Evolutionary conservation across 345 rosid genomes (phyloP).

Genomic region (Carallia brachiata): DNA sequence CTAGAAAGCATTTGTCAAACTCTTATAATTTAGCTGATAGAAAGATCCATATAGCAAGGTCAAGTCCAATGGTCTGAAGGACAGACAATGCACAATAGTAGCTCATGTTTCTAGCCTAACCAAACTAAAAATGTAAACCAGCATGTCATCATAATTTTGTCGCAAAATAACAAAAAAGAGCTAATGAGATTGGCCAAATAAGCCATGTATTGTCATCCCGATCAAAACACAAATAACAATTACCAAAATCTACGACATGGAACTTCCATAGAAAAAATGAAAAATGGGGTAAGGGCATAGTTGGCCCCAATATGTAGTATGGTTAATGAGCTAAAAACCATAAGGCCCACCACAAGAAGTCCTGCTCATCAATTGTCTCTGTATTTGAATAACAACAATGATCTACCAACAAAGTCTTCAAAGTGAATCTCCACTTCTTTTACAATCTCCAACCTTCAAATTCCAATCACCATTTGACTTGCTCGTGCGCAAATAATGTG

Average conservation of each 20-base stretch:
- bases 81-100: too few species aligned
- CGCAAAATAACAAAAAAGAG: too few species aligned
- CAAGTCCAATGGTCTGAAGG: background rate
- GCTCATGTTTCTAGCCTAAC: too few species aligned
- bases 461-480: background rate
- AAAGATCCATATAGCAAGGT: background rate
- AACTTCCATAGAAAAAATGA: too few species aligned
- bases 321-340: background rate
- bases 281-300: too few species aligned
- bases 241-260: too few species aligned
- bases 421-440: background rate
- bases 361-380: background rate
- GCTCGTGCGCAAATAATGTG: background rate
- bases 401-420: background rate
- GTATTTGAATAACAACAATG: background rate
- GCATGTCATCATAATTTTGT: too few species aligned
- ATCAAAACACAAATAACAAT: too few species aligned
- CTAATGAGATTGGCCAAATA: too few species aligned
- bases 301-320: background rate
- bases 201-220: too few species aligned
- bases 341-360: background rate
- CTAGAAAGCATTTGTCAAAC: too few species aligned
- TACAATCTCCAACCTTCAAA: background rate
- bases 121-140: too few species aligned
- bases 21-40: background rate